A percentile compares a stretch with the other conserved stretches of the same genome.
These are phyloP conservation scores for Nicotiana tomentosiformis DNA, from an alignment of 257 asterid genomes.

Conservation along the genomic window DNA sequence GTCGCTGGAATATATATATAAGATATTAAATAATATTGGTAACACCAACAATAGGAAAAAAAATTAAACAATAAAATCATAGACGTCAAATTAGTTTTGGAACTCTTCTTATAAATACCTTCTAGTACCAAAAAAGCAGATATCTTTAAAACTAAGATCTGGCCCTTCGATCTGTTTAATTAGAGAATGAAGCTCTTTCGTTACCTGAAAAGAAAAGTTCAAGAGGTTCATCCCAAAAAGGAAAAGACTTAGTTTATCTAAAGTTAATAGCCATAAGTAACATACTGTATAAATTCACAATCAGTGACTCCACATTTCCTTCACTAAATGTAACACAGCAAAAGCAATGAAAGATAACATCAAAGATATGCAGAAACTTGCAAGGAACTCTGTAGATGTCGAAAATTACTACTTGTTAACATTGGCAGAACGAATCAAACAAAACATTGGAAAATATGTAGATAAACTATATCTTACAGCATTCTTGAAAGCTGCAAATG, in stretches of 20 bases:
- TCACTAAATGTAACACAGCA: background rate
- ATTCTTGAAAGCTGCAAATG: too few species aligned
- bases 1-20: slow-evolving; percentile 53
- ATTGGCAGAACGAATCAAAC: too few species aligned
- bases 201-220: slow-evolving; percentile 34
- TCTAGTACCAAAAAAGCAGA: slow-evolving; percentile 93
- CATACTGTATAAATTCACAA: background rate
- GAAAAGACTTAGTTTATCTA: background rate
- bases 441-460: too few species aligned
- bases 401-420: background rate
- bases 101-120: slow-evolving; percentile 38
- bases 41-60: slow-evolving; percentile 6
- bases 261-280: background rate
- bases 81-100: background rate
- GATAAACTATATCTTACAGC: too few species aligned
- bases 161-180: slow-evolving; percentile 72
- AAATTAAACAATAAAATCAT: background rate
- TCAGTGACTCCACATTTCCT: background rate
- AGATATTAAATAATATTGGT: slow-evolving; percentile 22
- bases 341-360: background rate
- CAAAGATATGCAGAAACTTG: slow-evolving; percentile 18
- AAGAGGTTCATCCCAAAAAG: background rate
- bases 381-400: background rate
- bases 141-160: slow-evolving; percentile 72
- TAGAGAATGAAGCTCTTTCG: slow-evolving; percentile 53